A percentile compares a stretch with the other conserved stretches of the same genome.
Conservation (phyloP, 495 filamentous ascomycete species). For the Talaromyces wortmannii region DNA sequence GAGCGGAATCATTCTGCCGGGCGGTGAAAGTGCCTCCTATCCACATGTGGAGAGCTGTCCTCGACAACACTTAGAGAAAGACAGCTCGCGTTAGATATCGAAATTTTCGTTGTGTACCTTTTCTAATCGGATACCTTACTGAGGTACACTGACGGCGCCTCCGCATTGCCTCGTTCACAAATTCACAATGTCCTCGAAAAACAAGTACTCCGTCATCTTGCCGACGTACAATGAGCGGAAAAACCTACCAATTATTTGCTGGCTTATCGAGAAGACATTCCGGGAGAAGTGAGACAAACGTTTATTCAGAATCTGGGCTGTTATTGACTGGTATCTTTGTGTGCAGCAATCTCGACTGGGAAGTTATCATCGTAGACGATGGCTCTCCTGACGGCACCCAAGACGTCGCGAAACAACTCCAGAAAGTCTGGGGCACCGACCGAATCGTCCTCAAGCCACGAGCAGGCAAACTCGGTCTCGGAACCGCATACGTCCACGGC, state of each 20-base stretch:
- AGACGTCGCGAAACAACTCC: slow-evolving; percentile 80
- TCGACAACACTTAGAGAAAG: not conserved
- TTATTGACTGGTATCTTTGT: slow-evolving; percentile 3
- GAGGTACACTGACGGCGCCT: too few relatives aligned
- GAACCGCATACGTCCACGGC: slow-evolving; percentile 95
- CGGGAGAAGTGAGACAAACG: slow-evolving; percentile 50
- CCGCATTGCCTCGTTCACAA: not conserved
- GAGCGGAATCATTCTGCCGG: slow-evolving; percentile 1
- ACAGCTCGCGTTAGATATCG: not conserved
- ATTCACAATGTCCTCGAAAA: slow-evolving; percentile 34
- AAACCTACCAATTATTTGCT: slow-evolving; percentile 93
- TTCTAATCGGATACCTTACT: too few relatives aligned
- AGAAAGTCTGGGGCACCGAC: slow-evolving; percentile 65
- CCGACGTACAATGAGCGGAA: slow-evolving; percentile 97
- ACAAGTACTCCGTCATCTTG: slow-evolving; percentile 95
- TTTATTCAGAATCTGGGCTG: not conserved
- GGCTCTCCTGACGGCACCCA: slow-evolving; percentile 95
- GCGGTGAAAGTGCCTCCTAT: slow-evolving; percentile 1
- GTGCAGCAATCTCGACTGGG: slow-evolving; percentile 85
- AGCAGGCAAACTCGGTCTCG: slow-evolving; percentile 89
- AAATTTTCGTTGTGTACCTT: not conserved
- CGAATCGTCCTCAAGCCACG: slow-evolving; percentile 82
- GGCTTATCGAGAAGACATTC: slow-evolving; percentile 88
- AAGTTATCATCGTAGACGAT: slow-evolving; percentile 96
- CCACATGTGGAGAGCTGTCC: slow-evolving; percentile 4